Base-by-base conservation (phyloP, 805 yeast species). In the Barnettozyma botsteinii region DNA sequence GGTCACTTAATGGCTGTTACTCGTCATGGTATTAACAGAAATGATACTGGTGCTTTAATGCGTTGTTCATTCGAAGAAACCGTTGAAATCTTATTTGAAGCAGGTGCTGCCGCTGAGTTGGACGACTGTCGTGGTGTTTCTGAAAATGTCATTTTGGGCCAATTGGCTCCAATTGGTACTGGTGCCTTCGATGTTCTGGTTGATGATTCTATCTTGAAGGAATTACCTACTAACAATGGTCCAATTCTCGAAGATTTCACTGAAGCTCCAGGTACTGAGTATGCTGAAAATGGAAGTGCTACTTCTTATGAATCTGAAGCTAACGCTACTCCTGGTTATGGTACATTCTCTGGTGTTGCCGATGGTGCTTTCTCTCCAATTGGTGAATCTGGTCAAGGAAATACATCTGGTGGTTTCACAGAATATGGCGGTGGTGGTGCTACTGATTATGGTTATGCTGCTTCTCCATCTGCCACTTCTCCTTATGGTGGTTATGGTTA, bases 11-110 rank as follows among this genome's bases (percentile, higher is more conserved):
- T 94, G 85, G 98, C 99, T 30, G 89, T 93, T 56, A 91, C 98
- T 32, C 94, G 99, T 76, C 98, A 93, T 61, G 99, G 99, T 76
- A 91, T 93, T 66, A 93, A 93, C 66, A 82, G 99, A 68, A 85
- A 95, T 28, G 96, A 93, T 51, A 93, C 99, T 23, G 99, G 99
- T 67, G 98, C 98, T 2, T 74, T 93, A 59, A 93, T 93, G 99
- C 80, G 99, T 67, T 93, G 97, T 71, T 91, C 98, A 31, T 93
- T 93, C 70, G 99, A 93, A 68, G 99, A 93, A 65, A 93, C 99
- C 7, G 99, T 93, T 31, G 99, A 93, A 67, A 93, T 93, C 57
- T 69, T 93, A 61, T 77, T 93, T 54, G 98, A 93, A 59, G 99
- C 99, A 15, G 98, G 96, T 62, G 95, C 98, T 5, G 79, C 94